A percentile compares a stretch with the other conserved stretches of the same genome.
Conservation (phyloP, 208 protist genomes). For the Histomonas meleagridis region DNA sequence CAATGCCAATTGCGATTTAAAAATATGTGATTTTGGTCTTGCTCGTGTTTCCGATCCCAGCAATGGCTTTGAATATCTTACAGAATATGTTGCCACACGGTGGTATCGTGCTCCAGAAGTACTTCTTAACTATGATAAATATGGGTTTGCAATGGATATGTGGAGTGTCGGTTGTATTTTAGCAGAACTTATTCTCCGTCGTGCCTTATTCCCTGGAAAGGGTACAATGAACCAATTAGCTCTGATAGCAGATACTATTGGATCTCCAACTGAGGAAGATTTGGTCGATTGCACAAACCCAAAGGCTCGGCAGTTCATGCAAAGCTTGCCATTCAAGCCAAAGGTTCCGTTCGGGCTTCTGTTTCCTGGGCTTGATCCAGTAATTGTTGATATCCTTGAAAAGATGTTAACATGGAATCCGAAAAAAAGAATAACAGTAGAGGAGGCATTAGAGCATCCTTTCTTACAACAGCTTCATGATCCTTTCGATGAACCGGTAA, state of each 20-base stretch:
- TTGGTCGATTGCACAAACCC: conserved; percentile 60
- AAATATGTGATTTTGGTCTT: conserved; percentile 71
- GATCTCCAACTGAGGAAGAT: conserved; percentile 67
- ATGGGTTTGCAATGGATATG: conserved; percentile 60
- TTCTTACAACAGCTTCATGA: conserved; percentile 31
- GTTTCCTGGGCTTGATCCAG: too few species aligned
- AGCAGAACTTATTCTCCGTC: conserved; percentile 52
- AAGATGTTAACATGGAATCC: conserved; percentile 56
- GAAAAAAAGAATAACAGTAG: conserved; percentile 49
- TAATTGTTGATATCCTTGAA: conserved; percentile 53
- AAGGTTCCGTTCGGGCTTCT: conserved; percentile 56
- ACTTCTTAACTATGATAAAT: conserved; percentile 53
- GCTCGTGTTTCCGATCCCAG: conserved; percentile 45
- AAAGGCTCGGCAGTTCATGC: conserved; percentile 69
- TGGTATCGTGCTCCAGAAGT: conserved; percentile 63
- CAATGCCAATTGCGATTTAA: conserved; percentile 84
- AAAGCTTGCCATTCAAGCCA: conserved; percentile 57
- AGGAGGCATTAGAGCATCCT: conserved; percentile 46
- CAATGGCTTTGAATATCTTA: not conserved
- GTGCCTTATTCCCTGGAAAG: conserved; percentile 40
- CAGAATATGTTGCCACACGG: conserved; percentile 58
- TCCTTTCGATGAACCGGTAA: conserved; percentile 10
- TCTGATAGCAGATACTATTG: conserved; percentile 68
- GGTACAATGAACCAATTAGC: conserved; percentile 36
- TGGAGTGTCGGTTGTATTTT: conserved; percentile 60